Conservation (phyloP, 176 grass and related monocot genomes). For the Carex pumila region DNA sequence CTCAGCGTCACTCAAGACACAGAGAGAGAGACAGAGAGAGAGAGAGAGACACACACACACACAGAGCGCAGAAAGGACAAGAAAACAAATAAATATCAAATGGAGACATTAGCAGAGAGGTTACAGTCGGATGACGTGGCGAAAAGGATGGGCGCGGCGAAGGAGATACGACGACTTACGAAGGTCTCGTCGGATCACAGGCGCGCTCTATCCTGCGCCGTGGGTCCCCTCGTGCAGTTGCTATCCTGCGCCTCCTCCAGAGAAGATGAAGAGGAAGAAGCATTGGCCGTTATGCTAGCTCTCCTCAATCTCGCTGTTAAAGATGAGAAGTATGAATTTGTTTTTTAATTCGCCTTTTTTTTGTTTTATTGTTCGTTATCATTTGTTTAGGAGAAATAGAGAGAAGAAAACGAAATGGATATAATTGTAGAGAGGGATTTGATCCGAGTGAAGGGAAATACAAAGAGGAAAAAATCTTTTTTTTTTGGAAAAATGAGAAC, state of each 20-base stretch:
- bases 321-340: constrained; percentile 48
- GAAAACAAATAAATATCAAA: background rate
- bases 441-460: background rate
- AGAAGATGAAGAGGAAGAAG: constrained; percentile 4
- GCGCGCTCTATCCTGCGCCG: constrained; percentile 48
- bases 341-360: background rate
- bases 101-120: constrained; percentile 40
- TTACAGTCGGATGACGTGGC: constrained; percentile 44
- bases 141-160: constrained; percentile 39
- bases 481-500: background rate
- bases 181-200: constrained; percentile 58
- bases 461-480: background rate
- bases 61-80: background rate
- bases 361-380: background rate
- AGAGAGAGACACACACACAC: background rate
- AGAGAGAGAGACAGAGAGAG: background rate
- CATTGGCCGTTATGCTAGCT: constrained; percentile 65
- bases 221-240: constrained; percentile 78
- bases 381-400: no score
- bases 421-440: background rate
- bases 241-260: constrained; percentile 25
- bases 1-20: background rate
- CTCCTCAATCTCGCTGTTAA: constrained; percentile 88
- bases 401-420: background rate
- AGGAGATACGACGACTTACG: constrained; percentile 76